A percentile compares a stretch with the other conserved stretches of the same genome.
Conservation (phyloP, 345 rosid genomes). For the Conringia planisiliqua region DNA sequence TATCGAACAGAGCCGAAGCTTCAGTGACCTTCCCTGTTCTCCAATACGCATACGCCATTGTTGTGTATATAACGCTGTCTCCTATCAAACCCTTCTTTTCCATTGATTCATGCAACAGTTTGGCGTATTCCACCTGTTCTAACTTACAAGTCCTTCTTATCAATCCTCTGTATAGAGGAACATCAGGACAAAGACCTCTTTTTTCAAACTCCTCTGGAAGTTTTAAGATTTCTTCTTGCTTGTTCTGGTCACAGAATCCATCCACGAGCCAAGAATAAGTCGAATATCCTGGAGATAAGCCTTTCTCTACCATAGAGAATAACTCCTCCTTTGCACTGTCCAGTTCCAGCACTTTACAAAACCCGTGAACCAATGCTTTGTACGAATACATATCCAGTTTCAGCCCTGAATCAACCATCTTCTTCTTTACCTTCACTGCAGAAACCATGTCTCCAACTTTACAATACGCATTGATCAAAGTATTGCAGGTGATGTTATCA, state of each 20-base stretch:
- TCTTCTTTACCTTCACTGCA: slow-evolving; percentile 76
- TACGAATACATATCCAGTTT: slow-evolving; percentile 62
- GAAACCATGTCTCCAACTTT: slow-evolving; percentile 79
- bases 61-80: slow-evolving; percentile 65
- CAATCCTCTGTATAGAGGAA: slow-evolving; percentile 75
- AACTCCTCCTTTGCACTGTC: slow-evolving; percentile 70
- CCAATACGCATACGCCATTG: slow-evolving; percentile 77
- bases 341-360: slow-evolving; percentile 65
- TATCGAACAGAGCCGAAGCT: slow-evolving; percentile 55
- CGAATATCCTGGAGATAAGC: slow-evolving; percentile 72
- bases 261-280: slow-evolving; percentile 85
- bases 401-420: slow-evolving; percentile 77
- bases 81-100: slow-evolving; percentile 61
- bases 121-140: slow-evolving; percentile 62
- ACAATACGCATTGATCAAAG: slow-evolving; percentile 83
- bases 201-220: slow-evolving; percentile 57
- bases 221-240: slow-evolving; percentile 45
- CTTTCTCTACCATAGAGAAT: slow-evolving; percentile 65
- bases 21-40: slow-evolving; percentile 57
- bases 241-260: slow-evolving; percentile 51
- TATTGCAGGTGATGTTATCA: slow-evolving; percentile 83
- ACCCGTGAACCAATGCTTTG: slow-evolving; percentile 80
- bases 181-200: slow-evolving; percentile 54
- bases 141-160: slow-evolving; percentile 78
- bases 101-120: slow-evolving; percentile 51